Base-by-base conservation (phyloP, 164 flowering plant species). In the Buxus sempervirens region DNA sequence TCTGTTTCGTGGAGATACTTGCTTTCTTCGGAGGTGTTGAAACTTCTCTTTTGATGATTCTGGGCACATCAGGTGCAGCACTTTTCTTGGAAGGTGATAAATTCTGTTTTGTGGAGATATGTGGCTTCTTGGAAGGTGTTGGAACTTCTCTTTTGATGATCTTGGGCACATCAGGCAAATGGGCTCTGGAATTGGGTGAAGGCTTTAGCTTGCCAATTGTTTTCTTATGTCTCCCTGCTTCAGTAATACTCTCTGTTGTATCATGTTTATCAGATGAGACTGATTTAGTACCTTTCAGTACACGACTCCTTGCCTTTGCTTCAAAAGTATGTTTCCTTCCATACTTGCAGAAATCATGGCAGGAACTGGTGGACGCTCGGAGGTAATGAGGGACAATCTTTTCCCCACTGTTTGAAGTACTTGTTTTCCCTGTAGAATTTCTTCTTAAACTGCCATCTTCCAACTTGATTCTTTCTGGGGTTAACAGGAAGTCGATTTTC, bases 291-390 rank as follows among this genome's bases (percentile, higher is more conserved):
- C 75, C 81, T 69, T 66, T 82, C 21, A 16, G 73, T 19, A 62
- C 4, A 15, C 88, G 77, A 48, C 14, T 62, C 67, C 75, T 76
- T 69, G 74, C 75, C 77, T 84, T 78, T 28, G 42, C 76, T 75
- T 80, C 86, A 71, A 66, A 63, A 48, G 66, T 73, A 66, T 86
- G 88, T 36, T 74, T 58, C 69, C 63, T 81, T 63, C 97, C 98
- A 79, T 81, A 90, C 74, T 95, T 95, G 60, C 98, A 95, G 65
- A 82, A 72, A 74, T 95, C 96, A 77, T 95, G 98, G 69, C 98
- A 95, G 61, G 98, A 92, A 62, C 93, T 86, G n/a, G 86, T 83
- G 42, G 96, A 90, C 24, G 96, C 88, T 83, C 89, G 82, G 62
- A 91, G 90, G 75, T 90, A 90, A 67, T 69, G 77, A 28, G 97